Base-by-base conservation (phyloP, 106 monocot genomes). In the Iris macrosiphon region DNA sequence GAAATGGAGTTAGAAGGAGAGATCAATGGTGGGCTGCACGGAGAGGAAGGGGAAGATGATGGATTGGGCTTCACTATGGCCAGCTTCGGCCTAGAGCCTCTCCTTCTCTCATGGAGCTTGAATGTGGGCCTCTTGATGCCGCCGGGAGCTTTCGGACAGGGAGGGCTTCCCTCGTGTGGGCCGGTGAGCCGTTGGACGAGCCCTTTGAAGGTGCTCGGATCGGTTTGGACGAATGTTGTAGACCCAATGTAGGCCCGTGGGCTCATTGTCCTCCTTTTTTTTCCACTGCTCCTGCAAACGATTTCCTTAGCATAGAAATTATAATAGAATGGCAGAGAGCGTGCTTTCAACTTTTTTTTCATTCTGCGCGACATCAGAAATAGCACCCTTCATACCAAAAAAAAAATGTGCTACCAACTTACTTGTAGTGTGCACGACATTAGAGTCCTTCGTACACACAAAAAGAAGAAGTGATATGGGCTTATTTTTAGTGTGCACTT, bases 71-170 rank as follows among this genome's bases (percentile, higher is more conserved):
- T 66, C 21, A 53, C 25, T 5, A 79, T 64, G 6, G 50, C 38
- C 7, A 66, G 47, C 53, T 61, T 67, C 8, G 68, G 45, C 10
- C 53, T 31, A n/a, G 27, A 26, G 2, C 45, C 44, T n/a, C 59
- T 67, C 48, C 73, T 29, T 40, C 79, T 51, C 23, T 79, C 73
- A 3, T 73, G 57, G 22, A 68, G 78, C 45, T 56, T 72, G 47
- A 67, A 57, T 18, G 62, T 6, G 1, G 77, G 64, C 22, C 60
- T 43, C 21, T 35, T 57, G 4, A 59, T 22, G 4, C 57, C 59
- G 0, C n/a, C n/a, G 22, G 58, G 7, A n/a, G 9, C 0, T 28
- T 38, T 49, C 13, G 30, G 41, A 22, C 51, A n/a, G 9, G 68
- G 5, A 1, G 53, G 3, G 18, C 20, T 6, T 7, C 38, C 31